Base-by-base conservation (phyloP, 768 basidiomycete species). In the Termitomyces sp. region DNA sequence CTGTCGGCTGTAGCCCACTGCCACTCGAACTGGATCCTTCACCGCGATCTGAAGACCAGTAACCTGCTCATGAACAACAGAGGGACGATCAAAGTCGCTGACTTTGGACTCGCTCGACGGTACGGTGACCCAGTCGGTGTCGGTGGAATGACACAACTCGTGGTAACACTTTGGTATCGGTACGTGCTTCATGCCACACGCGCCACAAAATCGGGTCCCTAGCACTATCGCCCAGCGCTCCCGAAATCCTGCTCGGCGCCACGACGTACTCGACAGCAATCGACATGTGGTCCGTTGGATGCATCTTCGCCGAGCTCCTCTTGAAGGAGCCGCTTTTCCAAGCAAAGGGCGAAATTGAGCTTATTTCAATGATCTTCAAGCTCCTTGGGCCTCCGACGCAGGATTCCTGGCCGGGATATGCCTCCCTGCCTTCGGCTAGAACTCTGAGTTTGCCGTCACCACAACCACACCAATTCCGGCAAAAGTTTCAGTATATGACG, bases 141-240 rank as follows among this genome's bases (percentile, higher is more conserved):
- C 5, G 92, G 92, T n/a, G 94, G 95, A 31, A 85, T 99, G 83
- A 99, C 97, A 4, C 97, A 98, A 67, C 81, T 99, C 16, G 97
- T 99, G 2, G 97, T 99, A 15, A 99, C 97, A 1, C 78, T 99
- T 29, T 99, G 97, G 97, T 99, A 99, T 75, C 85, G 96, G 96
- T 94, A 72, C 70, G 71, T 51, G 70, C 53, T 54, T 39, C 26
- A 51, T 33, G 20, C 39, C n/a, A 36, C 58, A 36, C 61, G 33
- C 46, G 24, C 20, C 44, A 29, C 37, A 56, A 37, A 49, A 20
- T 47, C 53, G 55, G 46, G 47, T 58, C 58, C 48, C 48, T 59
- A 51, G 59, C 64, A 60, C 31, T 54, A 54, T 51, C 54, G 51
- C 66, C 56, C 68, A 97, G 94, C 41, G 92, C 95, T 8, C 97